Conservation (phyloP, 306 rosid species). For the Acacia melanoxylon region DNA sequence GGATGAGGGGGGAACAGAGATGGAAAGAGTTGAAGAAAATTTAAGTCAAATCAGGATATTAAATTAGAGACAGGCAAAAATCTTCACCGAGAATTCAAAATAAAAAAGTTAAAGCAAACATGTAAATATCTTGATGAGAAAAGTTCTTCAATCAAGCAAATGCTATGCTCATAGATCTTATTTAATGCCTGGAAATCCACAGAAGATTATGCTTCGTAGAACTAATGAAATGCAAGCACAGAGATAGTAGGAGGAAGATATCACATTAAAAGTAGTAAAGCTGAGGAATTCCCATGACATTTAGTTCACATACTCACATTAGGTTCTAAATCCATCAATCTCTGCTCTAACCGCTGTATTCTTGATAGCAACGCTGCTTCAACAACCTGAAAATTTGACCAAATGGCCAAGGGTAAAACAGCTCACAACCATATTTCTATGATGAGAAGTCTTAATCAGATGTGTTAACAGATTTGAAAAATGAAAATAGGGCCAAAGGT, state of each 20-base stretch:
- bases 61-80: slow-evolving; percentile 10
- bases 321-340: slow-evolving; percentile 87
- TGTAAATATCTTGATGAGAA: slow-evolving; percentile 5
- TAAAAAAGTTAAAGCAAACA: slow-evolving; percentile 17
- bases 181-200: background rate
- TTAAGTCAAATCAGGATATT: slow-evolving; percentile 24
- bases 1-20: background rate
- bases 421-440: slow-evolving; percentile 3
- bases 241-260: slow-evolving; percentile 3
- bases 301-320: slow-evolving; percentile 78
- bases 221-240: slow-evolving; percentile 16
- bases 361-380: slow-evolving; percentile 97
- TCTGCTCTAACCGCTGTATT: slow-evolving; percentile 78
- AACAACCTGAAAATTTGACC: slow-evolving; percentile 67
- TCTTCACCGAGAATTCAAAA: background rate
- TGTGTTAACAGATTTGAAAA: background rate
- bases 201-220: slow-evolving; percentile 17
- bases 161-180: slow-evolving; percentile 13
- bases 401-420: slow-evolving; percentile 16
- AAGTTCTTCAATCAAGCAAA: background rate
- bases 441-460: background rate
- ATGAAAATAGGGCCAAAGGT: background rate
- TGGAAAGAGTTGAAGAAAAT: background rate
- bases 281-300: slow-evolving; percentile 18
- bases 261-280: slow-evolving; percentile 12